Evolutionary conservation across 2,329 filamentous ascomycete genomes (phyloP), one percentile per base, ranked within the genome.

Genomic region (Aspergillus sp.): DNA sequence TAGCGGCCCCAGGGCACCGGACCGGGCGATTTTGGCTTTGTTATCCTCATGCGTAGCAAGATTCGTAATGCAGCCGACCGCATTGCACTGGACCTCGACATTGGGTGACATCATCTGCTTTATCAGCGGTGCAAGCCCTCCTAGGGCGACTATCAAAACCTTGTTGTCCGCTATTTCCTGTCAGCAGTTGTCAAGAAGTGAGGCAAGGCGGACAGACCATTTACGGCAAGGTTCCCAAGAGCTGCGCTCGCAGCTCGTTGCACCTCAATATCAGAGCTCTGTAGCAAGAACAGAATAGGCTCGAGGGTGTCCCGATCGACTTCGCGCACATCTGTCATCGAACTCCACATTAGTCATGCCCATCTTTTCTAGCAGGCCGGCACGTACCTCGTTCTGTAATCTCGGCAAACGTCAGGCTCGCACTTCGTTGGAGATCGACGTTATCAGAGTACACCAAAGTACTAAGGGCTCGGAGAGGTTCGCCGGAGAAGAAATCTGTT

Each of bases 381-480:
- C 49, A 69, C 77, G 57, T 69, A 97, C 95, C 94, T 92, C 94
- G 83, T 80, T 99, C 95, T 45, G 95, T 99, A 69, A 99, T 99
- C 78, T 99, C 95, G 63, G 95, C 95, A 84, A 99, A 99, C 2
- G 95, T 99, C 78, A 99, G 86, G 77, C 94, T 98, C 57, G 95
- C 95, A 81, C 95, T 98, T 68, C 95, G 87, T 81, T 99, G 95
- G 57, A 99, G 85, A 77, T 99, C 95, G 76, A 99, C 93, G 81
- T 99, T 99, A 79, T 98, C 93, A 61, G 95, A 99, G 78, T 97
- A 99, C 61, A 99, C 95, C 28, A 99, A 86, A 13, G 94, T 99
- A 79, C 92, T 97, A 60, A 99, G 83, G 50, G 95, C 94, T 79
- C 91, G 91, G 61, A 99, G 87, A 50, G 95, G 95, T 74, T 97